Percentiles rank a stretch among this genome's conserved stretches.
Evolutionary conservation across 83 land plant species (phyloP).

Genomic region (Diphasiastrum complanatum): DNA sequence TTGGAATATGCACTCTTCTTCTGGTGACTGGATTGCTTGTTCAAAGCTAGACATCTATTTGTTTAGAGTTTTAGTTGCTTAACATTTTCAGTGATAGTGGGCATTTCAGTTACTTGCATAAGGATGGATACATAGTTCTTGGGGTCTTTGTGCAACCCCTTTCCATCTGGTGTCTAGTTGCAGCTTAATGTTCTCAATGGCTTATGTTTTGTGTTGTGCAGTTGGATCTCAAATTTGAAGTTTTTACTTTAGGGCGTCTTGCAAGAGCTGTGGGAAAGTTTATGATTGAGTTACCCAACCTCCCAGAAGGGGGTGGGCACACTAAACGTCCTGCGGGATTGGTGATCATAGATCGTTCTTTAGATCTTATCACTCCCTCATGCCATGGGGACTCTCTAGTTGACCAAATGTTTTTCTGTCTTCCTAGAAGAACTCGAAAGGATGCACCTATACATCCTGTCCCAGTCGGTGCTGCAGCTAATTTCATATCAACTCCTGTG

Average conservation of each 20-base stretch:
- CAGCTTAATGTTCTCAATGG: too few relatives aligned
- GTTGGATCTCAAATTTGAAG: constrained; percentile 89
- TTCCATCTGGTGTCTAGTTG: too few relatives aligned
- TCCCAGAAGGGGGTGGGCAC: constrained; percentile 73
- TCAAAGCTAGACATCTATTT: not conserved
- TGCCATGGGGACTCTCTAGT: constrained; percentile 82
- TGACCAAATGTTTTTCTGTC: constrained; percentile 48
- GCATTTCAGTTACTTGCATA: too few relatives aligned
- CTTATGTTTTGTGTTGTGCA: constrained; percentile 24
- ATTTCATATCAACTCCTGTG: constrained; percentile 17
- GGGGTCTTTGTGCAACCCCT: too few relatives aligned
- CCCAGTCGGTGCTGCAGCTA: constrained; percentile 36
- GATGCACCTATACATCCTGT: constrained; percentile 35
- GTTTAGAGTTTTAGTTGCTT: too few relatives aligned
- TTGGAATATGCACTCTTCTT: not conserved
- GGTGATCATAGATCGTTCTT: constrained; percentile 73
- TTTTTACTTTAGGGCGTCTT: constrained; percentile 75
- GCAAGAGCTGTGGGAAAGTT: constrained; percentile 75
- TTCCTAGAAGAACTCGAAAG: constrained; percentile 11
- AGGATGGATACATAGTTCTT: too few relatives aligned
- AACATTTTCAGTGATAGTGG: too few relatives aligned
- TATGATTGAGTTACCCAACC: constrained; percentile 73
- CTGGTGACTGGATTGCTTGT: not conserved
- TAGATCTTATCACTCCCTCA: constrained; percentile 87
- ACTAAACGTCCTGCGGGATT: constrained; percentile 68